Evolutionary conservation across 345 rosid genomes (phyloP), one percentile per base, ranked within the genome.

Genomic region (Carallia pectinifolia): DNA sequence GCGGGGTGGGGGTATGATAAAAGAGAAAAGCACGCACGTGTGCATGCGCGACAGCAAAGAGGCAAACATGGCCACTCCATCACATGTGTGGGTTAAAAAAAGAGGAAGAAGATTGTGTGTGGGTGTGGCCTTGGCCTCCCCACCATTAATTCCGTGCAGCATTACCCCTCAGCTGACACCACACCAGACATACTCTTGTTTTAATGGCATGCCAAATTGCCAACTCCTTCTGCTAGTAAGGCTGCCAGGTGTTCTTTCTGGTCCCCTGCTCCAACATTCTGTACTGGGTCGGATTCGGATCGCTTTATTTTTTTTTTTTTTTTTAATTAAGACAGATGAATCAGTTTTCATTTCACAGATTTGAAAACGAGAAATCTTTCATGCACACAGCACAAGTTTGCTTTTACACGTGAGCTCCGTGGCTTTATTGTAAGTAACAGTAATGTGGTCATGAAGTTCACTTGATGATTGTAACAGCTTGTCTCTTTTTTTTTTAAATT

Each of bases 51-150:
- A 69, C 85, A 76, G 77, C 59, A 15, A 6, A 12, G 63, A 56
- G 67, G 66, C 82, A 71, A 17, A 12, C 69, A 40, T 4, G 74
- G 71, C 77, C 78, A 74, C 66, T 44, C 31, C 56, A 64, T 67
- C 85, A 82, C 88, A 23, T 23, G 83, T 78, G 86, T 76, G 79
- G 60, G 36, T 48, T 54, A 50, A 66, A 69, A n/a, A 33, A 33
- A 2, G 4, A 33, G 4, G 4, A 44, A 13, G 50, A 13, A 44
- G 50, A 44, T 44, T 12, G 16, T 13, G 10, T 1, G 48, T 56
- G 33, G 16, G 16, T 1, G 55, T 56, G 33, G 16, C 36, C 2
- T 7, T 4, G 31, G 8, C 15, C 50, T 61, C 30, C 54, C 55
- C 36, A 33, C 55, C 36, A 33, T 63, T 58, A 7, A 31, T 47